phyloP scores from a whole-genome alignment of 164 flowering plant genomes.

The Amborella trichopoda region DNA sequence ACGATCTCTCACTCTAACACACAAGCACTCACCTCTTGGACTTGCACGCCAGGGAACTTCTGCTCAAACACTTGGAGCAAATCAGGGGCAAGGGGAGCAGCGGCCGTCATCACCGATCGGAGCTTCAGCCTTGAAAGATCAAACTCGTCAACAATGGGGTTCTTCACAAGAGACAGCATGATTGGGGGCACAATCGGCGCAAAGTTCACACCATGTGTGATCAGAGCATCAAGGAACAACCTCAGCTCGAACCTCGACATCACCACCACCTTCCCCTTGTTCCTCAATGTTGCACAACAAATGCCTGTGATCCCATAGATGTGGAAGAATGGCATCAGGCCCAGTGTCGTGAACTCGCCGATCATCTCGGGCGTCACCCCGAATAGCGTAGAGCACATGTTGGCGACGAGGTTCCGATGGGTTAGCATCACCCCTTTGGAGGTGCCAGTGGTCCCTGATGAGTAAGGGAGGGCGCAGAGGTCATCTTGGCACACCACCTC shows the following conservation, averaged over 20 bases:
- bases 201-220: slow-evolving; percentile 58
- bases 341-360: slow-evolving; percentile 66
- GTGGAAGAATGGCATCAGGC: slow-evolving; percentile 93
- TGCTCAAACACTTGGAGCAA: slow-evolving; percentile 51
- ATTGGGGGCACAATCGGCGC: slow-evolving; percentile 98
- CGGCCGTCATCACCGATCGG: slow-evolving; percentile 79
- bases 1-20: too few relatives aligned
- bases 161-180: slow-evolving; percentile 63
- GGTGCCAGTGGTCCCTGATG: slow-evolving; percentile 95
- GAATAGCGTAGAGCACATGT: slow-evolving; percentile 83
- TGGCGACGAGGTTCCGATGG: slow-evolving; percentile 77
- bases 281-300: slow-evolving; percentile 68
- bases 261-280: slow-evolving; percentile 91
- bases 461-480: slow-evolving; percentile 90
- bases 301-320: slow-evolving; percentile 88
- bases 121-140: slow-evolving; percentile 69
- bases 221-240: slow-evolving; percentile 52
- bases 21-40: slow-evolving; percentile 80
- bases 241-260: slow-evolving; percentile 74
- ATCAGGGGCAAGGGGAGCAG: slow-evolving; percentile 96
- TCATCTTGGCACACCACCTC: slow-evolving; percentile 42
- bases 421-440: slow-evolving; percentile 95
- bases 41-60: slow-evolving; percentile 81
- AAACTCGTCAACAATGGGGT: slow-evolving; percentile 73
- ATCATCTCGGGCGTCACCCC: slow-evolving; percentile 54